phyloP scores from a whole-genome alignment of 352 stramenopile genomes.

The Phytophthora multivora region DNA sequence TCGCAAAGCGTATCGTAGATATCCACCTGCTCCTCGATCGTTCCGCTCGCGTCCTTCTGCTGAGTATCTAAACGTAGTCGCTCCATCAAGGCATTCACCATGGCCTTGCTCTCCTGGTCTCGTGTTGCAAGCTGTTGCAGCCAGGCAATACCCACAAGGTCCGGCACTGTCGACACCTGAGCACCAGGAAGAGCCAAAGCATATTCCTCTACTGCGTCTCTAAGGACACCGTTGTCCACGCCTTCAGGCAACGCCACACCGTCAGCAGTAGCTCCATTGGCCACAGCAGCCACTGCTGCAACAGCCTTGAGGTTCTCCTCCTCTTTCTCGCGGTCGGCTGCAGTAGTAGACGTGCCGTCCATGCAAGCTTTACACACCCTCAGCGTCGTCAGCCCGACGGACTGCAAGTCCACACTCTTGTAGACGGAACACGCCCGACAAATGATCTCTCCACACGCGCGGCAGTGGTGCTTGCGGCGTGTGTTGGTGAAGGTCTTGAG shows the following conservation, averaged over 20 bases:
- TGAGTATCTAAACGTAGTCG: constrained; percentile 54
- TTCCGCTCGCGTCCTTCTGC: constrained; percentile 22
- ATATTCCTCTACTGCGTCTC: constrained; percentile 74
- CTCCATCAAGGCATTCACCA: constrained; percentile 77
- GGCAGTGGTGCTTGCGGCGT: constrained; percentile 80
- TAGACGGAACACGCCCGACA: constrained; percentile 81
- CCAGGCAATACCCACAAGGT: constrained; percentile 82
- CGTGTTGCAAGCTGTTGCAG: constrained; percentile 69
- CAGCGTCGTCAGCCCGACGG: constrained; percentile 74
- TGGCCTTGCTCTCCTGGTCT: constrained; percentile 71
- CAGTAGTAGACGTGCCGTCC: constrained; percentile 51
- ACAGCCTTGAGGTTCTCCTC: constrained; percentile 27
- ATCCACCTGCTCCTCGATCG: constrained; percentile 61
- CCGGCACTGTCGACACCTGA: constrained; percentile 61
- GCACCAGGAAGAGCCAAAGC: constrained; percentile 66
- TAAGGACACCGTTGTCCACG: constrained; percentile 47
- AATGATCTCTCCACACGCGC: constrained; percentile 86
- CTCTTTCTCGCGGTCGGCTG: constrained; percentile 21
- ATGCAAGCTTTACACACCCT: constrained; percentile 83
- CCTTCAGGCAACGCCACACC: constrained; percentile 41
- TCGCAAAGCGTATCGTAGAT: constrained; percentile 88
- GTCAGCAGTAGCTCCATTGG: constrained; percentile 19
- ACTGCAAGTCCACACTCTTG: constrained; percentile 77
- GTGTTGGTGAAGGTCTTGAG: constrained; percentile 86
- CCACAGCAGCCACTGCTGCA: constrained; percentile 15